Evolutionary conservation across 805 yeast genomes (phyloP).

Genomic region (Saccharomycopsis sp.): DNA sequence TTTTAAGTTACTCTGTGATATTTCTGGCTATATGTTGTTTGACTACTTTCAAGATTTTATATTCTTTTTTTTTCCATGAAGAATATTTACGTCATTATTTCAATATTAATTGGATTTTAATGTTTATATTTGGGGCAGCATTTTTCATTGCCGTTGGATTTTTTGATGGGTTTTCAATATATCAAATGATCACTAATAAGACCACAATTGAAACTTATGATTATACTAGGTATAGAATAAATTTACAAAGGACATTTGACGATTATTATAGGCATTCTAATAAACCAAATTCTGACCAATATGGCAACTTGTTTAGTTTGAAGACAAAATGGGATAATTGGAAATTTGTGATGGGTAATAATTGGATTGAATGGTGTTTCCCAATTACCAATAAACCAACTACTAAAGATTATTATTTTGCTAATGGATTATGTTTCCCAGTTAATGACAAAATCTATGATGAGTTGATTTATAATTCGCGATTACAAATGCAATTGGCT

Average conservation of each 20-base stretch:
- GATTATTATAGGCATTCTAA: constrained; percentile 33
- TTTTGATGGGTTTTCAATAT: constrained; percentile 52
- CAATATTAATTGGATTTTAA: constrained; percentile 53
- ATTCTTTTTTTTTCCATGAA: constrained; percentile 39
- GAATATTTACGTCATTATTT: constrained; percentile 37
- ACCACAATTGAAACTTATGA: constrained; percentile 82
- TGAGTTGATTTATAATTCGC: constrained; percentile 16
- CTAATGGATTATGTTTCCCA: constrained; percentile 18
- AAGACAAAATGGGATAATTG: constrained; percentile 56
- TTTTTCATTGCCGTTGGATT: constrained; percentile 49
- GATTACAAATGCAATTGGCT: constrained; percentile 19
- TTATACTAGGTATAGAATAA: constrained; percentile 38
- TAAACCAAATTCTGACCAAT: constrained; percentile 36
- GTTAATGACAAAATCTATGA: constrained; percentile 15
- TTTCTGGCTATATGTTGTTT: constrained; percentile 39
- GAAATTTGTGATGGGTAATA: constrained; percentile 65
- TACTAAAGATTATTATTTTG: constrained; percentile 9
- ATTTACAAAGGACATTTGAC: constrained; percentile 31
- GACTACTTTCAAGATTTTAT: constrained; percentile 37
- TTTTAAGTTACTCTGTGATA: constrained; percentile 46
- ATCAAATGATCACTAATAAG: constrained; percentile 52
- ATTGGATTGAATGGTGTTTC: constrained; percentile 60
- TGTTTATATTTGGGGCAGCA: constrained; percentile 46
- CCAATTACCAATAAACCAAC: constrained; percentile 37
- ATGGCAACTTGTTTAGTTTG: constrained; percentile 71